Evolutionary conservation across 345 rosid species (phyloP), one percentile per base, ranked within the genome.

Genomic region (Rhizophora apiculata): DNA sequence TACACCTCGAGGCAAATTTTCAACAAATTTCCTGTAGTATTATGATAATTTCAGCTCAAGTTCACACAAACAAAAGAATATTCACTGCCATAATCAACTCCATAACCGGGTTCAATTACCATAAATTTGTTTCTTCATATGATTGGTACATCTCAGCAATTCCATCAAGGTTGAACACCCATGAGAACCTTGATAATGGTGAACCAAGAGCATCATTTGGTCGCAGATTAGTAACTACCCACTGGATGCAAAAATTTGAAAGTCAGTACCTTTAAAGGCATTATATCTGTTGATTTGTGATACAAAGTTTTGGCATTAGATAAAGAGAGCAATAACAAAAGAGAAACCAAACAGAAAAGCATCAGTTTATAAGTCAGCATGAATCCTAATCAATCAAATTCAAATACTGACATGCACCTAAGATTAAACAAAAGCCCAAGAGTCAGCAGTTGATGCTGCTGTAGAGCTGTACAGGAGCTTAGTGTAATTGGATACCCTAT

Each of bases 221-320:
- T 75, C 72, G 83, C 63, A 94, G 93, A 78, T 89, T 94, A n/a
- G 97, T 91, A 66, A 83, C 84, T 21, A 89, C 97, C 98, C 98
- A 94, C 97, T 91, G 78, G 68, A 76, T 32, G 73, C 58, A 57
- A 74, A 75, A 69, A 53, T 15, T 43, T 66, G 43, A 19, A 62
- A 69, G 15, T 53, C 26, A 39, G 46, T 61, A 5, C 27, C n/a
- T 39, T 32, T 29, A 51, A 69, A 68, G 63, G 71, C 61, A 32
- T 39, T 7, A 51, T 26, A 67, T 18, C 21, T 56, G 29, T 56
- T 43, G 5, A 13, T 11, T 13, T 13, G 49, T 13, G 18, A 43
- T 13, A 43, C 16, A 43, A 15, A 43, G 18, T 43, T 43, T 43
- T 43, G 49, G 49, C 49, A 43, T 13, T 13, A 3, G 18, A 43